A percentile compares a stretch with the other conserved stretches of the same genome.
Conservation (phyloP, 1,284 basidiomycete genomes). For the Cutaneotrichosporon sp. region DNA sequence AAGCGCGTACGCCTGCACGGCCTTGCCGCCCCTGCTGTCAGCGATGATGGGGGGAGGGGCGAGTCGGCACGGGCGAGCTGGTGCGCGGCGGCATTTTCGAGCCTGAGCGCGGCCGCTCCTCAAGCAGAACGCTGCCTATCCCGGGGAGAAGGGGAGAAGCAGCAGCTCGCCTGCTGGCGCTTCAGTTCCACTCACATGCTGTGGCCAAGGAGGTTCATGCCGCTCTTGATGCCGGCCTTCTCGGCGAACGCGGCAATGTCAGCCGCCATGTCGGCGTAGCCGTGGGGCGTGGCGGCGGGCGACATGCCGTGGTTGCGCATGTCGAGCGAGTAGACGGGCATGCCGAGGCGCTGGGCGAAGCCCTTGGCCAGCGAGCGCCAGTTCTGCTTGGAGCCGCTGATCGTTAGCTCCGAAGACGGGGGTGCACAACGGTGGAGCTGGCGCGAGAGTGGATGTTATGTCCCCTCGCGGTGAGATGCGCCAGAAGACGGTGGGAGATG, state of each 20-base stretch:
- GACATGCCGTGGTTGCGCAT: constrained; percentile 60
- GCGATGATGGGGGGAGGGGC: background rate
- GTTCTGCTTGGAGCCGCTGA: constrained; percentile 61
- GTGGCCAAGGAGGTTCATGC: constrained; percentile 59
- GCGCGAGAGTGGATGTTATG: too few species aligned
- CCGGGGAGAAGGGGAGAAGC: too few species aligned
- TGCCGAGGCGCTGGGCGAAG: constrained; percentile 55
- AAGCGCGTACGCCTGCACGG: constrained; percentile 58
- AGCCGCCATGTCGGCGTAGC: constrained; percentile 55
- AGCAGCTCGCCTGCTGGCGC: too few species aligned
- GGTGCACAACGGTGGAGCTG: too few species aligned
- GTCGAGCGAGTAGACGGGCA: constrained; percentile 59
- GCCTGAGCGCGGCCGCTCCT: too few species aligned
- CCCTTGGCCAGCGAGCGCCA: constrained; percentile 59
- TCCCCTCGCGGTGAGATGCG: too few species aligned
- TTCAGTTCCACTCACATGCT: constrained; percentile 54
- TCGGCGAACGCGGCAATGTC: constrained; percentile 56
- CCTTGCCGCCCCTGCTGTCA: constrained; percentile 58
- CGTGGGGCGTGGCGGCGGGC: constrained; percentile 57
- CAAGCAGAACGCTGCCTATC: too few species aligned
- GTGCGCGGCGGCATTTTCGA: background rate
- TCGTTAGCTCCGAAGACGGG: background rate
- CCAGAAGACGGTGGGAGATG: background rate
- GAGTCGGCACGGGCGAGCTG: too few species aligned
- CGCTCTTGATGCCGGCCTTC: constrained; percentile 44